Percentiles rank a stretch among this genome's conserved stretches.
Conservation (phyloP, 83 land plant genomes). For the Picea abies region DNA sequence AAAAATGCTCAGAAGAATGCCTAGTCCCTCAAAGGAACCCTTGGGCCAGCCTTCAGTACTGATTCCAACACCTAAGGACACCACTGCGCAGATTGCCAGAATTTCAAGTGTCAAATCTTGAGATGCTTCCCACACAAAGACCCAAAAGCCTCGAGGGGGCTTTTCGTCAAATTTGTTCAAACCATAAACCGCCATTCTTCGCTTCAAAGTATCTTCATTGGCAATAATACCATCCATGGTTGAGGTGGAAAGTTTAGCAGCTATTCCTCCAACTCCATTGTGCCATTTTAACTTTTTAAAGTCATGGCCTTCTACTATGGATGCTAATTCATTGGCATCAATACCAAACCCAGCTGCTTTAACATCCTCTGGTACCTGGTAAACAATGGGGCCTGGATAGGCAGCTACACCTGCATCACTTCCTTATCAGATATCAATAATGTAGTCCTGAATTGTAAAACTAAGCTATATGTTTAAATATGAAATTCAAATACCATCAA, state of each 20-base stretch:
- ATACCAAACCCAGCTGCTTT: constrained; percentile 52
- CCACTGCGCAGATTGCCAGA: constrained; percentile 64
- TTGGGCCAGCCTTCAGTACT: constrained; percentile 75
- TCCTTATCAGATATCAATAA: neutral
- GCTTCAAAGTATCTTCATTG: constrained; percentile 23
- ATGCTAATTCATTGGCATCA: constrained; percentile 50
- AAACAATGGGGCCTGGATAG: constrained; percentile 1
- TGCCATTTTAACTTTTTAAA: constrained; percentile 23
- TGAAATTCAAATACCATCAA: constrained; percentile 38
- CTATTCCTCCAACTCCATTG: constrained; percentile 52
- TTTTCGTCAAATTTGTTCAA: constrained; percentile 62
- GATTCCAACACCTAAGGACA: constrained; percentile 72
- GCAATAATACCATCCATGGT: constrained; percentile 40
- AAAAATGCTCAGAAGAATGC: constrained; percentile 67
- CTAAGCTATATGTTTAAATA: neutral
- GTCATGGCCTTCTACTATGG: constrained; percentile 44
- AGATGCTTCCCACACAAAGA: constrained; percentile 82
- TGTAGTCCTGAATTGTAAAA: neutral
- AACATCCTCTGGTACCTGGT: constrained; percentile 37
- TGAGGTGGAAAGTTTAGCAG: constrained; percentile 42
- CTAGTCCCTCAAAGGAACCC: constrained; percentile 85
- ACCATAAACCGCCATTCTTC: constrained; percentile 48
- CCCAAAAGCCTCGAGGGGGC: constrained; percentile 60
- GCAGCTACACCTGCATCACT: neutral
- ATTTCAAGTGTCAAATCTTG: constrained; percentile 76